A percentile compares a stretch with the other conserved stretches of the same genome.
These are phyloP conservation scores for Picocystis sp. DNA, from an alignment of 163 green algal species.

Conservation along the genomic window DNA sequence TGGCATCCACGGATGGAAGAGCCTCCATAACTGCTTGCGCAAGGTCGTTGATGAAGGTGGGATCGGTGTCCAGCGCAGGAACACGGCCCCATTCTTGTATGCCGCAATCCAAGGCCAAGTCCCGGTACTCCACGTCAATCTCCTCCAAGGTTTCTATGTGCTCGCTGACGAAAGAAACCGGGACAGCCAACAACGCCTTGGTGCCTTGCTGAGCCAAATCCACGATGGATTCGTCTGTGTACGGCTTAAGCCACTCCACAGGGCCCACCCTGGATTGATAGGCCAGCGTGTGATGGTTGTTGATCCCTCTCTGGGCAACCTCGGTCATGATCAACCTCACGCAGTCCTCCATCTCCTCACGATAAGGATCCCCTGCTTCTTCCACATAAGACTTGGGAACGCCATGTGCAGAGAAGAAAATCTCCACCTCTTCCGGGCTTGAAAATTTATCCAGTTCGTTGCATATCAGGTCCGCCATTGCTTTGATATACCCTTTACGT, in stretches of 20 bases:
- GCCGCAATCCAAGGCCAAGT: conserved; percentile 70
- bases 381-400: conserved; percentile 87
- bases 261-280: conserved; percentile 85
- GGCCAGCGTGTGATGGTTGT: conserved; percentile 81
- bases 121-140: conserved; percentile 94
- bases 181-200: conserved; percentile 75
- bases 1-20: conserved; percentile 65
- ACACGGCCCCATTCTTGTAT: conserved; percentile 87
- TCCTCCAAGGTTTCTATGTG: conserved; percentile 99
- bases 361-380: conserved; percentile 82
- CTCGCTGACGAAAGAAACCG: conserved; percentile 91
- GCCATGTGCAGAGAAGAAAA: conserved; percentile 98
- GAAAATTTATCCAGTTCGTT: conserved; percentile 23
- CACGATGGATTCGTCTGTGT: conserved; percentile 90
- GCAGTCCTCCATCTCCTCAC: conserved; percentile 98
- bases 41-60: conserved; percentile 86
- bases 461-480: conserved; percentile 83
- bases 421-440: conserved; percentile 37
- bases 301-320: conserved; percentile 38
- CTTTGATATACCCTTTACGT: conserved; percentile 63
- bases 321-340: conserved; percentile 79
- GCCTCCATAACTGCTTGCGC: conserved; percentile 83
- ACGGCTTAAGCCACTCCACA: conserved; percentile 93
- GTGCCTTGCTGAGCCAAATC: conserved; percentile 53
- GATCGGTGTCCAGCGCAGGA: conserved; percentile 82